Evolutionary conservation across 2,329 filamentous ascomycete genomes (phyloP), one percentile per base, ranked within the genome.

Genomic region (Fusarium sp.): DNA sequence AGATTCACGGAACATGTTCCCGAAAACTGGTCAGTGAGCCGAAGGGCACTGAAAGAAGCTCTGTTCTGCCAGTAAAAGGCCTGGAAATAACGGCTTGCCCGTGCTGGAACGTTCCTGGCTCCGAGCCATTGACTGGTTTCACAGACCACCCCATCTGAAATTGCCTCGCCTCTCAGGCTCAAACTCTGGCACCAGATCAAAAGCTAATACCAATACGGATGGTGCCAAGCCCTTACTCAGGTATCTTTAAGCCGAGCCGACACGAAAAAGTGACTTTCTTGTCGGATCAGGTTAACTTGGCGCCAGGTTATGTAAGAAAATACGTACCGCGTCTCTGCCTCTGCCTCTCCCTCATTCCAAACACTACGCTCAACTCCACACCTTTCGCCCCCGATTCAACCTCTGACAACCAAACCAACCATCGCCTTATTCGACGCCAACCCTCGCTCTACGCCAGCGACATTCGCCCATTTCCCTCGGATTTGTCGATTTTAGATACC

Each of bases 81-180:
- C 31, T 52, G 45, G 50, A 28, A 52, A 62, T 53, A 56, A 62
- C 53, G 60, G 67, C 41, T 57, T 56, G 57, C 23, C 62, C 39
- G 58, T 43, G 48, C 65, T 71, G 63, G 63, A 42, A 54, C 50
- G 43, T 60, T 71, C 37, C 64, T 60, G 37, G 23, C 59, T 58
- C 58, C 16, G 31, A 45, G 44, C 30, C 41, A 30, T 39, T 65
- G 60, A 66, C 66, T 57, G 68, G 63, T 39, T 51, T 62, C 43
- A 57, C 55, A 39, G 43, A 42, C 59, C 48, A 50, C 42, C 51
- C 49, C 62, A 53, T 56, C 52, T 62, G 43, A 61, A 60, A 60
- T 65, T 77, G 77, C 77, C 77, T 78, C 65, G 75, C 72, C 67
- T 77, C 76, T 78, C 77, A 78, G 77, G 77, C 76, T 62, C 62